phyloP scores from a whole-genome alignment of 345 rosid species.

The Fremontodendron californicum region DNA sequence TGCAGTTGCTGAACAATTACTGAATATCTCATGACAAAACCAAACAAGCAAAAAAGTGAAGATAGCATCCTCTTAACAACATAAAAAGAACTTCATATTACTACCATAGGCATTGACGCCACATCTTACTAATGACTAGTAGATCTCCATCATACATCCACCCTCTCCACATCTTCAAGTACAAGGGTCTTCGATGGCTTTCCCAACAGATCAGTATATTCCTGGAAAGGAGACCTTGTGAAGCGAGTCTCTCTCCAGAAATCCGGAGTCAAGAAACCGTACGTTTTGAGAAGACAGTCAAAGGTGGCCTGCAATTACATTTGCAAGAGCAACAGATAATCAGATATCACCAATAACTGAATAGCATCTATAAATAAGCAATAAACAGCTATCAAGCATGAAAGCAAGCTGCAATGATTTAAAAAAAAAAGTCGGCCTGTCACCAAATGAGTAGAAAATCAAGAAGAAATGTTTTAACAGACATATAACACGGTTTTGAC shows the following conservation, averaged over 20 bases:
- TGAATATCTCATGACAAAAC: not conserved
- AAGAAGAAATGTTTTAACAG: too few species aligned
- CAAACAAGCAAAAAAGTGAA: not conserved
- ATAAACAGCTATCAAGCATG: not conserved
- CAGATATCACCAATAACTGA: not conserved
- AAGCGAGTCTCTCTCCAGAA: constrained; percentile 67
- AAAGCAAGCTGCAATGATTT: not conserved
- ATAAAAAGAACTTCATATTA: not conserved
- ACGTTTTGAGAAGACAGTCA: constrained; percentile 61
- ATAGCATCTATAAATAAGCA: not conserved
- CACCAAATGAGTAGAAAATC: not conserved
- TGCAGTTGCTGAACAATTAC: not conserved
- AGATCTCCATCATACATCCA: not conserved
- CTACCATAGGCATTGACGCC: not conserved
- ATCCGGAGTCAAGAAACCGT: constrained; percentile 79
- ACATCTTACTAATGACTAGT: not conserved
- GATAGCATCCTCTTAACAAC: not conserved
- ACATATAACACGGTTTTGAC: too few species aligned
- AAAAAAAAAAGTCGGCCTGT: not conserved
- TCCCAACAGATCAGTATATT: constrained; percentile 48
- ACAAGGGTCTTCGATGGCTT: constrained; percentile 34
- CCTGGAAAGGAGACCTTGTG: constrained; percentile 56
- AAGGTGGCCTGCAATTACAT: constrained; percentile 45
- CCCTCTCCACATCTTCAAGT: constrained; percentile 11
- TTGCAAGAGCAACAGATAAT: not conserved